Evolutionary conservation across 1,284 basidiomycete species (phyloP).

Genomic region (Cryptococcus deneoformans): DNA sequence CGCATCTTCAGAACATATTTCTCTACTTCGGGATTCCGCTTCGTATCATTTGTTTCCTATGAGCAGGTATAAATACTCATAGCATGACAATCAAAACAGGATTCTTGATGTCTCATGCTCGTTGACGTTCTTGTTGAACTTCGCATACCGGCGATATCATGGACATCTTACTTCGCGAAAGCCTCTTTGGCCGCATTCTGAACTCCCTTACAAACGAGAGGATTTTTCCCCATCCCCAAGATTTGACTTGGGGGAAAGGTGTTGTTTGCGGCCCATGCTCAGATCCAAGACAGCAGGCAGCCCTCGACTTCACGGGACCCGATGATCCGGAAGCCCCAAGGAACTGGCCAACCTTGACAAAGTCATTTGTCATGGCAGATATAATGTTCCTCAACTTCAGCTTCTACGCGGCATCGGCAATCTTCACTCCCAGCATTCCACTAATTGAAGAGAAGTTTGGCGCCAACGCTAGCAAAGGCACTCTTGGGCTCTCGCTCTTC

Average conservation of each 20-base stretch:
- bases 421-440: neutral
- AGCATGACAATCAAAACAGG: no score
- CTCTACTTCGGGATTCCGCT: no score
- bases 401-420: neutral
- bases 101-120: no score
- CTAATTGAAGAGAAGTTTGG: neutral
- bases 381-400: neutral
- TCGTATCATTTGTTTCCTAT: no score
- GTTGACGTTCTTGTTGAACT: no score
- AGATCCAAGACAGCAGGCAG: neutral
- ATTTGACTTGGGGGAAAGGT: neutral
- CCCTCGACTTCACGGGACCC: neutral
- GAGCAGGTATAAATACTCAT: no score
- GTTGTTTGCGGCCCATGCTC: neutral
- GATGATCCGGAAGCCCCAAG: neutral
- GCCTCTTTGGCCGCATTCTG: neutral
- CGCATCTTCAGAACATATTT: no score
- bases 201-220: neutral
- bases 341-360: neutral
- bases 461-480: neutral
- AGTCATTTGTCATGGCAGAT: neutral
- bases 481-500: constrained; percentile 17
- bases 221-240: neutral
- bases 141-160: neutral
- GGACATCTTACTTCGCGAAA: neutral